Evolutionary conservation across 768 basidiomycete species (phyloP).

Genomic region (Rhodotorula taiwanensis): DNA sequence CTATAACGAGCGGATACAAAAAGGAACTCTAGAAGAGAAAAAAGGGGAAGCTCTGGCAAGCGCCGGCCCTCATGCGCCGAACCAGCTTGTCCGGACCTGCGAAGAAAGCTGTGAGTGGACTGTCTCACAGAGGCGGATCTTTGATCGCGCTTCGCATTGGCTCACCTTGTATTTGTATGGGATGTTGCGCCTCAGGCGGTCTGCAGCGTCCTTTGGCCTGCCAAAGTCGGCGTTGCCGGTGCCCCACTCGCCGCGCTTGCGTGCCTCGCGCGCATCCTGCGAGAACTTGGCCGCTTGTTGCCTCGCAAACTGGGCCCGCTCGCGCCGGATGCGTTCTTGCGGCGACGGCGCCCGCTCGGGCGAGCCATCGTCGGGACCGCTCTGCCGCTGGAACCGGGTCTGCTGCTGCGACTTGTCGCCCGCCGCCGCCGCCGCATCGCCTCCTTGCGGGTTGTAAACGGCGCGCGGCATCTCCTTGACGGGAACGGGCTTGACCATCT

Average conservation of each 20-base stretch:
- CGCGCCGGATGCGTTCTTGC: constrained; percentile 26
- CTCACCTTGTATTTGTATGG: constrained; percentile 40
- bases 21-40: too few relatives aligned
- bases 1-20: too few relatives aligned
- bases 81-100: constrained; percentile 9
- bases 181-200: constrained; percentile 36
- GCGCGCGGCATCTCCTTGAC: not conserved
- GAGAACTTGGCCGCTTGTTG: constrained; percentile 37
- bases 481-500: not conserved
- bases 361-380: not conserved
- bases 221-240: constrained; percentile 28
- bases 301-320: constrained; percentile 31
- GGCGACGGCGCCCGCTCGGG: not conserved
- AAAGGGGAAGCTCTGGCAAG: too few relatives aligned
- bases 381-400: too few relatives aligned
- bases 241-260: constrained; percentile 34
- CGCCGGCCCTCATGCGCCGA: constrained; percentile 2
- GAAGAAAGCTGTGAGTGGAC: too few relatives aligned
- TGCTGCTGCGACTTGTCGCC: constrained; percentile 3
- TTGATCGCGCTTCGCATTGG: too few relatives aligned
- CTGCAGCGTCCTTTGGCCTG: constrained; percentile 38
- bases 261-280: constrained; percentile 33
- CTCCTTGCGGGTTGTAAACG: constrained; percentile 7
- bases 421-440: too few relatives aligned
- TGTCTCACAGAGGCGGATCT: too few relatives aligned